Conservation (phyloP, 2,329 filamentous ascomycete genomes). For the Myriosclerotinia duriaeana region DNA sequence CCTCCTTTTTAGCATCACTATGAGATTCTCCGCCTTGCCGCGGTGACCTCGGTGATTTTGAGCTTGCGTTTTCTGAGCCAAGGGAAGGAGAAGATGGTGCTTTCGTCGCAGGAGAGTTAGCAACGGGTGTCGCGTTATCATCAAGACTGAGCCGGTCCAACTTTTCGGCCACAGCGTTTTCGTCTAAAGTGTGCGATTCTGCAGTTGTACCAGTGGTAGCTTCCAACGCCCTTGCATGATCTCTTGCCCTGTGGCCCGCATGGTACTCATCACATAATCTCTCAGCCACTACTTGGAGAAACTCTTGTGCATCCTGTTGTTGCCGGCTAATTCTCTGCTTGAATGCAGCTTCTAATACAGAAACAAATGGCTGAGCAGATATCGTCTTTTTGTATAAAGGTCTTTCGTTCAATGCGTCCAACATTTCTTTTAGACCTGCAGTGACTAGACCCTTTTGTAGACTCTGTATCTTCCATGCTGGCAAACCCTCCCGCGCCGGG, state of each 20-base stretch:
- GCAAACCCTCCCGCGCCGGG: slow-evolving; percentile 48
- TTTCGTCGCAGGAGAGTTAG: slow-evolving; percentile 12
- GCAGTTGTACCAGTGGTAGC: slow-evolving; percentile 12
- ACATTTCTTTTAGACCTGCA: slow-evolving; percentile 82
- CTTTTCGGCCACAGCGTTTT: slow-evolving; percentile 21
- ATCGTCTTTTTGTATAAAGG: slow-evolving; percentile 94
- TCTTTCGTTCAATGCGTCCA: slow-evolving; percentile 89
- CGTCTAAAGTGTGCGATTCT: slow-evolving; percentile 21
- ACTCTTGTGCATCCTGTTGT: slow-evolving; percentile 97
- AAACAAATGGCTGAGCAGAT: slow-evolving; percentile 79
- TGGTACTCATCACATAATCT: slow-evolving; percentile 92
- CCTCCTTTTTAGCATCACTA: slow-evolving; percentile 48
- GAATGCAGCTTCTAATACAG: slow-evolving; percentile 81
- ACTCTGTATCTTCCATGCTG: slow-evolving; percentile 62
- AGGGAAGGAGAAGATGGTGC: slow-evolving; percentile 14
- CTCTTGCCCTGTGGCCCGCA: slow-evolving; percentile 73
- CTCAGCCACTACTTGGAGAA: slow-evolving; percentile 90
- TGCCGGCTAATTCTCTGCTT: slow-evolving; percentile 86
- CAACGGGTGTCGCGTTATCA: slow-evolving; percentile 8
- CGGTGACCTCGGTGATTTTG: neutral
- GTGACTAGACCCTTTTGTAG: slow-evolving; percentile 83
- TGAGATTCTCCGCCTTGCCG: slow-evolving; percentile 13
- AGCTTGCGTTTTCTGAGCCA: slow-evolving; percentile 19
- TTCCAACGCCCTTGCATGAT: slow-evolving; percentile 48
- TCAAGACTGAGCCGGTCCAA: slow-evolving; percentile 24